Evolutionary conservation across 257 asterid genomes (phyloP), one percentile per base, ranked within the genome.

Genomic region (Thymus mandschuricus): DNA sequence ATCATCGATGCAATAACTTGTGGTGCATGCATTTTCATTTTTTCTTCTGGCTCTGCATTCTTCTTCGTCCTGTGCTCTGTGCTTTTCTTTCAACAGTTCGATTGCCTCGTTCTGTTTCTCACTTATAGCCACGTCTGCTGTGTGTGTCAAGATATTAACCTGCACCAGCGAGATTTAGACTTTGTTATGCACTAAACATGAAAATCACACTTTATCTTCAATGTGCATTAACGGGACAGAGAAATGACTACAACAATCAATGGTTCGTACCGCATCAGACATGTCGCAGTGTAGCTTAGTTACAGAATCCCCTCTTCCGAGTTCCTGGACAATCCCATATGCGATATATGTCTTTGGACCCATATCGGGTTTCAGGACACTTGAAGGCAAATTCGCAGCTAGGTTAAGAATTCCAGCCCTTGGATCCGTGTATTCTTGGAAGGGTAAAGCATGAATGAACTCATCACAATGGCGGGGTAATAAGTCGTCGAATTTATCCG

Each of bases 341-440:
- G 98, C 98, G 28, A 94, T 89, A 78, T 94, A 94, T 27, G 98
- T 94, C 81, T 94, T 94, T 30, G 97, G 98, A 71, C 98, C 98
- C 82, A 94, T 69, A 73, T 94, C 98, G 21, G 98, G 98, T 71
- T 88, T 91, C 72, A 91, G 76, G 70, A 85, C 82, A 41, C 61
- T 77, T 21, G 80, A 75, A 11, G 98, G 98, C 80, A 91, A 73
- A 82, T 89, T 94, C 55, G 83, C 86, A 21, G 96, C 98, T 61
- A 91, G 87, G 85, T 91, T 94, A 8, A 91, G 90, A 74, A 86
- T 83, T 54, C 97, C 99, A 44, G 51, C 83, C 75, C 92, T 84
- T 45, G 93, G 91, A 71, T 94, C 96, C 1, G 97, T 85, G 86
- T 94, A 91, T 68, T 89, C 99, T 45, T 88, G 95, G 72, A 89